Conservation (phyloP, 306 rosid genomes). For the Vigna mungo region DNA sequence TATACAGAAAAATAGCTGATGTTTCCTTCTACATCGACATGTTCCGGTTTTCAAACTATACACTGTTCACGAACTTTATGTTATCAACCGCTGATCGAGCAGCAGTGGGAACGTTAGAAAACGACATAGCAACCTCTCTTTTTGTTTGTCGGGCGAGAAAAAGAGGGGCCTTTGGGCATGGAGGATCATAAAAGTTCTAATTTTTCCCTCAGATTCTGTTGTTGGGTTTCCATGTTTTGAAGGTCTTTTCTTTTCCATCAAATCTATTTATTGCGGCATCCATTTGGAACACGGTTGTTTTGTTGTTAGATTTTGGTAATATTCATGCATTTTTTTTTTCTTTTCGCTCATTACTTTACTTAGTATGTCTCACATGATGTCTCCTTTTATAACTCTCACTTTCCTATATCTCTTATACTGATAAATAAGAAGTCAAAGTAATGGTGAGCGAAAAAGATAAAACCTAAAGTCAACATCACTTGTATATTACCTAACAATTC, state of each 20-base stretch:
- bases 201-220: not conserved
- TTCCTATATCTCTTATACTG: no score
- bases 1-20: not conserved
- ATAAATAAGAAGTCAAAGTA: no score
- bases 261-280: not conserved
- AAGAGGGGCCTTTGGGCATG: no score
- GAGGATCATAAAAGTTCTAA: not conserved
- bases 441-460: no score
- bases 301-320: not conserved
- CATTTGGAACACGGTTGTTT: not conserved
- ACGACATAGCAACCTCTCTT: not conserved
- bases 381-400: not conserved
- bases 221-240: not conserved
- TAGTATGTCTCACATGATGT: not conserved
- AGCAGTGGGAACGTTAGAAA: not conserved
- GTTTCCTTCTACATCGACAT: slow-evolving; percentile 9
- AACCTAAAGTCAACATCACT: no score
- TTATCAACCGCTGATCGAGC: not conserved
- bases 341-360: not conserved
- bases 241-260: not conserved
- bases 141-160: not conserved
- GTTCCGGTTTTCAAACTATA: not conserved
- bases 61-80: not conserved
- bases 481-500: no score
- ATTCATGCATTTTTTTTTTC: not conserved